These are phyloP conservation scores for Pythium volutum DNA, from an alignment of 352 stramenopile species.

Conservation along the genomic window DNA sequence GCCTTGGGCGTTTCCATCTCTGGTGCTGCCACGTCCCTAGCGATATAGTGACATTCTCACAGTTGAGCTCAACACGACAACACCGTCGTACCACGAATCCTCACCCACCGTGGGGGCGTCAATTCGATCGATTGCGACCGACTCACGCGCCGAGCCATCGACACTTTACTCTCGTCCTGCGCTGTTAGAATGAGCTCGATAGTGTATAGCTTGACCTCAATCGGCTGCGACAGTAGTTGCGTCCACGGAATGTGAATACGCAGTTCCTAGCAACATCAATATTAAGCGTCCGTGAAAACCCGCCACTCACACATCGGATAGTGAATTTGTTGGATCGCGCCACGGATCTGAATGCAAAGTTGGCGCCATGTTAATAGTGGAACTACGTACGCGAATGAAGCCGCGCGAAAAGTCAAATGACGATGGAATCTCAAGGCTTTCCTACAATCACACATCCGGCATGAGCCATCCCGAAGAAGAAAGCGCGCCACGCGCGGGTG, in stretches of 20 bases:
- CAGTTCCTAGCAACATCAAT: constrained; percentile 49
- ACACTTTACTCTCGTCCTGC: constrained; percentile 23
- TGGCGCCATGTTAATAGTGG: background rate
- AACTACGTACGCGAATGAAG: constrained; percentile 65
- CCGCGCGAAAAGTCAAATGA: constrained; percentile 84
- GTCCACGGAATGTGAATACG: constrained; percentile 89
- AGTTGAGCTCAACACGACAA: background rate
- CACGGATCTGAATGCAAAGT: background rate
- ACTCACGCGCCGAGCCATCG: constrained; percentile 9
- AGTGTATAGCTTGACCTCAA: constrained; percentile 88
- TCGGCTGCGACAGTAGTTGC: constrained; percentile 82
- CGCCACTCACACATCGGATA: too few relatives aligned
- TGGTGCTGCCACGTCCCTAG: constrained; percentile 4
- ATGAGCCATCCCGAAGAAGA: too few relatives aligned
- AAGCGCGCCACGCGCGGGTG: constrained; percentile 1
- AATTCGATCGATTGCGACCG: constrained; percentile 23
- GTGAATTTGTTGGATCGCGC: too few relatives aligned
- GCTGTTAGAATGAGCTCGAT: constrained; percentile 85
- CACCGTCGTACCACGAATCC: background rate
- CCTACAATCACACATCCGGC: constrained; percentile 23
- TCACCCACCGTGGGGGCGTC: background rate
- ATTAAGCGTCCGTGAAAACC: background rate
- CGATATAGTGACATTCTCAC: background rate
- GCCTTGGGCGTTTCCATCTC: constrained; percentile 81
- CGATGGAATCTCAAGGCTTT: constrained; percentile 84